Base-by-base conservation (phyloP, 495 filamentous ascomycete genomes). In the Penicillium paradoxum region DNA sequence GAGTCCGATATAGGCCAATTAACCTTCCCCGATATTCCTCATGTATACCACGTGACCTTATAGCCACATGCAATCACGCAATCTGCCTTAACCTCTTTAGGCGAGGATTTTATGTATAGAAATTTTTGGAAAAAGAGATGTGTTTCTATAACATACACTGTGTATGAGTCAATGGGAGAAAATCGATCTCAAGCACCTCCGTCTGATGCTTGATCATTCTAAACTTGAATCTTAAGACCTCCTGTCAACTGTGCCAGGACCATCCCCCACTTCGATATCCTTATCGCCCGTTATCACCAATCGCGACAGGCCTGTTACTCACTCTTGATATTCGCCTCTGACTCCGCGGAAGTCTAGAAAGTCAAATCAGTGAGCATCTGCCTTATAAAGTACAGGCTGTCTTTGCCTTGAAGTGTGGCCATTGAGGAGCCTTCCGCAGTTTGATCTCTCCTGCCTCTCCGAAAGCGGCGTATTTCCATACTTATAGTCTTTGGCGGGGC, bases 281-380 rank as follows among this genome's bases (percentile, higher is more conserved):
- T 49, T 66, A 66, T 66, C 63, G 51, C 54, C 18, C 18, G 38
- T 60, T 63, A 65, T 66, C 60, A 52, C 57, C 60, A 57, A 66
- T 60, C 52, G 54, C 36, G 49, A 58, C 49, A 39, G 47, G 21
- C 38, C 57, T 54, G 53, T 66, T 62, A 62, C 57, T 58, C 63
- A 66, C 14, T 58, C 25, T 59, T 46, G 47, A 59, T 47, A 56
- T 54, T 34, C 47, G 52, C 40, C 45, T 51, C 42, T 51, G 56
- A 67, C 63, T 68, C 67, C 67, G 67, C 67, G 67, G 65, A 70
- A 53, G 15, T 57, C 15, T 47, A 36, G 36, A 48, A 53, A 39
- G 24, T 13, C 25, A 42, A 11, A 19, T 38, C 42, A 60, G 56
- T 54, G 36, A 49, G 27, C 15, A 17, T 21, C 8, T 22, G 32